These are phyloP conservation scores for Phytopythium kandeliae DNA, from an alignment of 352 stramenopile genomes.

Conservation along the genomic window DNA sequence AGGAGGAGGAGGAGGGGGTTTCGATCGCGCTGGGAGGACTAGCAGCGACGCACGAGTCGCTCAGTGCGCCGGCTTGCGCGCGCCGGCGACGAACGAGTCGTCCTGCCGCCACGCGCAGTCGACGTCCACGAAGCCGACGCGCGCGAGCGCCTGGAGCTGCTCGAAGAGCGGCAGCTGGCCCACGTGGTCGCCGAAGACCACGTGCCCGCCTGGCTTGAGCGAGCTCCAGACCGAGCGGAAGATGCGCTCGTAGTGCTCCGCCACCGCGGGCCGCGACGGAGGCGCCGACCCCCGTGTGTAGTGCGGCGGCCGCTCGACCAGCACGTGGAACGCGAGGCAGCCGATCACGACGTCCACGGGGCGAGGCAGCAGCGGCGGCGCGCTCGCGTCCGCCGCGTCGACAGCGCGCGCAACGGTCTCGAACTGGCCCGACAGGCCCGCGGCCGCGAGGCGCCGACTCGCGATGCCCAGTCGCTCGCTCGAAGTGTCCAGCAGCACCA, in stretches of 20 bases:
- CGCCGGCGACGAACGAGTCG: constrained; percentile 75
- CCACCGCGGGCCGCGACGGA: constrained; percentile 8
- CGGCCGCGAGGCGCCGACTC: constrained; percentile 21
- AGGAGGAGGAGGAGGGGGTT: no score
- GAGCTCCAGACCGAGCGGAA: constrained; percentile 50
- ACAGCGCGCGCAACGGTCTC: constrained; percentile 20
- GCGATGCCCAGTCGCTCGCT: constrained; percentile 51
- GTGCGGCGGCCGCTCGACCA: constrained; percentile 46
- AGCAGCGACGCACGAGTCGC: no score
- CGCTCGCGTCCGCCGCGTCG: constrained; percentile 11
- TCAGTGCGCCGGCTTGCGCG: constrained; percentile 22
- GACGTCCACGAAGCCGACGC: constrained; percentile 62
- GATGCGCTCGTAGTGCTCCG: constrained; percentile 40
- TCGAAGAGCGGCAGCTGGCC: constrained; percentile 56
- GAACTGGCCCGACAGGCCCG: not conserved
- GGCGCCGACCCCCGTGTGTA: constrained; percentile 15
- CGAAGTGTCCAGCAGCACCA: constrained; percentile 59
- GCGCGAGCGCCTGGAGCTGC: constrained; percentile 51
- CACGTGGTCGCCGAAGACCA: constrained; percentile 71
- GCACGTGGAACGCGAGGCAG: constrained; percentile 65
- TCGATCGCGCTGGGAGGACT: no score
- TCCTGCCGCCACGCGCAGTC: constrained; percentile 67
- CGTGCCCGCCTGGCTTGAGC: constrained; percentile 52
- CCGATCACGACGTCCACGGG: constrained; percentile 53
- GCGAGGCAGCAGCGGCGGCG: constrained; percentile 14